These are phyloP conservation scores for Xerocomellus intermedius DNA, from an alignment of 768 basidiomycete genomes.

Conservation along the genomic window DNA sequence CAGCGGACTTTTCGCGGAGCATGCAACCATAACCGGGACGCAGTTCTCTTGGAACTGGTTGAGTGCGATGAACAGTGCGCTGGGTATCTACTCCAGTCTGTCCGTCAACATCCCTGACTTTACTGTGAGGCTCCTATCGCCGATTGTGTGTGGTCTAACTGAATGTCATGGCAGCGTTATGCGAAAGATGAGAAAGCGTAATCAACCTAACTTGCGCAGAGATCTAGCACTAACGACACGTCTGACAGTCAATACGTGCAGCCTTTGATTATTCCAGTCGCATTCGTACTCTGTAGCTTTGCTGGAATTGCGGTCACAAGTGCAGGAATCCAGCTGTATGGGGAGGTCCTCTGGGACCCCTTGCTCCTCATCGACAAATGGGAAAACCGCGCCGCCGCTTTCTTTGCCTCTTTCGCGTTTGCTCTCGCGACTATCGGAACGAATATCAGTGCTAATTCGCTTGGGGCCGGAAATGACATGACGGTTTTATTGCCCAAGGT, in stretches of 20 bases:
- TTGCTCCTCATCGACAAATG: slow-evolving; percentile 72
- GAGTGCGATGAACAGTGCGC: slow-evolving; percentile 67
- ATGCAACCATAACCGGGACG: slow-evolving; percentile 47
- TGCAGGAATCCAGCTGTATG: slow-evolving; percentile 63
- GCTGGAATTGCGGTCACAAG: slow-evolving; percentile 80
- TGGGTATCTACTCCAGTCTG: slow-evolving; percentile 72
- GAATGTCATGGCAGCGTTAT: slow-evolving; percentile 51
- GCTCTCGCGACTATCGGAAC: slow-evolving; percentile 36
- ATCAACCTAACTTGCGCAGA: not conserved
- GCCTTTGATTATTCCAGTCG: slow-evolving; percentile 68
- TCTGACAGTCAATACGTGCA: slow-evolving; percentile 66
- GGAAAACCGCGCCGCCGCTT: slow-evolving; percentile 83
- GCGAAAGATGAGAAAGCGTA: slow-evolving; percentile 52
- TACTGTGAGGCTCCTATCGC: slow-evolving; percentile 39
- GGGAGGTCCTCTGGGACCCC: slow-evolving; percentile 54
- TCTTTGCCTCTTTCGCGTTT: slow-evolving; percentile 79
- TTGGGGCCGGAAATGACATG: slow-evolving; percentile 81
- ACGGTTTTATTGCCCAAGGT: slow-evolving; percentile 71
- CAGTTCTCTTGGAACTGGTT: slow-evolving; percentile 76
- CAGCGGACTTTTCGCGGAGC: slow-evolving; percentile 56
- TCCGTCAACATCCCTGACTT: slow-evolving; percentile 87
- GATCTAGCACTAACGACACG: slow-evolving; percentile 3
- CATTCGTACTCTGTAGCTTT: slow-evolving; percentile 77
- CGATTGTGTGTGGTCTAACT: not conserved
- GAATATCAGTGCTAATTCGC: slow-evolving; percentile 60